Conservation (phyloP, 78 protist species). For the Diacronema lutheri region DNA sequence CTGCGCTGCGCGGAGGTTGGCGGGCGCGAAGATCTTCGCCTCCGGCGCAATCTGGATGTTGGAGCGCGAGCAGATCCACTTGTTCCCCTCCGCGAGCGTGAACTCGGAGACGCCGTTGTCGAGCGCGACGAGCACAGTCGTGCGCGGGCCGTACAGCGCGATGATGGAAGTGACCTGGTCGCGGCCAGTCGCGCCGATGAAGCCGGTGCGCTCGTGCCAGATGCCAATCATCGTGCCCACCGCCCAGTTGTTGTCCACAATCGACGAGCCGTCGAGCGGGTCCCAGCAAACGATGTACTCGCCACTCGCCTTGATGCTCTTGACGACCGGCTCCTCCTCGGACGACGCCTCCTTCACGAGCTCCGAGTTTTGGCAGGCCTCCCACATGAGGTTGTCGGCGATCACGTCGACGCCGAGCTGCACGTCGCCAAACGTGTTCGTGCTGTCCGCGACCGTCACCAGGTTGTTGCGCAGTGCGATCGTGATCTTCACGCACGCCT, state of each 20-base stretch:
- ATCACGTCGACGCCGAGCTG: slow-evolving; percentile 42
- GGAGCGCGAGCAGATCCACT: slow-evolving; percentile 25
- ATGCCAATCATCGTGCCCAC: slow-evolving; percentile 43
- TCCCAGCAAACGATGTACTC: slow-evolving; percentile 30
- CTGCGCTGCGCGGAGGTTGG: slow-evolving; percentile 31
- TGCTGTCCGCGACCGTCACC: slow-evolving; percentile 21
- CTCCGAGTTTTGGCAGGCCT: background rate
- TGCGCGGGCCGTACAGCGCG: slow-evolving; percentile 41
- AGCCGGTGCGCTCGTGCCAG: slow-evolving; percentile 26
- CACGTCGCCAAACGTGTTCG: slow-evolving; percentile 33
- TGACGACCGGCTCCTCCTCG: slow-evolving; percentile 32
- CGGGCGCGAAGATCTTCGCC: slow-evolving; percentile 42
- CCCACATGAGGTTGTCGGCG: slow-evolving; percentile 43
- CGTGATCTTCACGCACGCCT: slow-evolving; percentile 26
- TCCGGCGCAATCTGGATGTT: background rate
- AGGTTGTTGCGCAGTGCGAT: slow-evolving; percentile 25
- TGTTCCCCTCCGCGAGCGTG: slow-evolving; percentile 18
- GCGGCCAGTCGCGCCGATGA: slow-evolving; percentile 45
- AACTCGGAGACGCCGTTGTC: slow-evolving; percentile 30
- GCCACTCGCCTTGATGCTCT: background rate
- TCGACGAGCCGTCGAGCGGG: slow-evolving; percentile 39
- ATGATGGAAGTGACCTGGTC: slow-evolving; percentile 26
- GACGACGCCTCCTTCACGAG: slow-evolving; percentile 1
- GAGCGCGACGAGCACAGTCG: slow-evolving; percentile 21
- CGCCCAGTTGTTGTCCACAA: slow-evolving; percentile 49